These are phyloP conservation scores for Hortiboletus campestris DNA, from an alignment of 768 basidiomycete genomes.

Conservation along the genomic window DNA sequence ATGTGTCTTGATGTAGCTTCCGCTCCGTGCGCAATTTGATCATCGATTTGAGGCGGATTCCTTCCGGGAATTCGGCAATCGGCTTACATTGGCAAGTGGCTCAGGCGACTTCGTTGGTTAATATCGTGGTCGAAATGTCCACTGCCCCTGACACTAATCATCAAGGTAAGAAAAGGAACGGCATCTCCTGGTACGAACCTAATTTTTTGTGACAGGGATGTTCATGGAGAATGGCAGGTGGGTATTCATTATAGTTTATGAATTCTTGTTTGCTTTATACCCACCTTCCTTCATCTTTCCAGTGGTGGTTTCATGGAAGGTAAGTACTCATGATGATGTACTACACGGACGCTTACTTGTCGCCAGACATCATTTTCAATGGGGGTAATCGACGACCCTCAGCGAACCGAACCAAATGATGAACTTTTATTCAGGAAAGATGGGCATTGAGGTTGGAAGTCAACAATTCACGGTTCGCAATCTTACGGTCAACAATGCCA, in stretches of 20 bases:
- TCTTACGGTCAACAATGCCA: slow-evolving; percentile 49
- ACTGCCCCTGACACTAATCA: slow-evolving; percentile 57
- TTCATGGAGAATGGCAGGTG: slow-evolving; percentile 77
- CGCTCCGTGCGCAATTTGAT: slow-evolving; percentile 73
- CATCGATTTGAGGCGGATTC: slow-evolving; percentile 62
- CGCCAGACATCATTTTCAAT: slow-evolving; percentile 41
- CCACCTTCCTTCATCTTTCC: background rate
- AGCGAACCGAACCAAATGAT: background rate
- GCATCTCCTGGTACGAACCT: background rate
- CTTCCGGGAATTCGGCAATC: slow-evolving; percentile 52
- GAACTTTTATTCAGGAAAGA: slow-evolving; percentile 31
- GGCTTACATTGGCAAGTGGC: slow-evolving; percentile 84
- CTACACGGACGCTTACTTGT: background rate
- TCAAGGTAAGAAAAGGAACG: slow-evolving; percentile 47
- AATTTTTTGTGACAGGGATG: slow-evolving; percentile 34
- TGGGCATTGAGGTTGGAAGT: slow-evolving; percentile 71
- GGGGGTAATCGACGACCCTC: slow-evolving; percentile 28
- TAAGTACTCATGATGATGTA: slow-evolving; percentile 25
- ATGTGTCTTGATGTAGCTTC: slow-evolving; percentile 40
- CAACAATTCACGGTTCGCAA: slow-evolving; percentile 78
- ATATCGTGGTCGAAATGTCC: slow-evolving; percentile 74
- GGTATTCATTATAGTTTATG: background rate
- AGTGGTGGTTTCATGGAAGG: slow-evolving; percentile 55
- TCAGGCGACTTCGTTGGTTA: slow-evolving; percentile 70
- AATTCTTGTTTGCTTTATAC: background rate